Percentiles rank a stretch among this genome's conserved stretches.
phyloP scores from a whole-genome alignment of 768 basidiomycete genomes.

The Cystofilobasidium macerans region DNA sequence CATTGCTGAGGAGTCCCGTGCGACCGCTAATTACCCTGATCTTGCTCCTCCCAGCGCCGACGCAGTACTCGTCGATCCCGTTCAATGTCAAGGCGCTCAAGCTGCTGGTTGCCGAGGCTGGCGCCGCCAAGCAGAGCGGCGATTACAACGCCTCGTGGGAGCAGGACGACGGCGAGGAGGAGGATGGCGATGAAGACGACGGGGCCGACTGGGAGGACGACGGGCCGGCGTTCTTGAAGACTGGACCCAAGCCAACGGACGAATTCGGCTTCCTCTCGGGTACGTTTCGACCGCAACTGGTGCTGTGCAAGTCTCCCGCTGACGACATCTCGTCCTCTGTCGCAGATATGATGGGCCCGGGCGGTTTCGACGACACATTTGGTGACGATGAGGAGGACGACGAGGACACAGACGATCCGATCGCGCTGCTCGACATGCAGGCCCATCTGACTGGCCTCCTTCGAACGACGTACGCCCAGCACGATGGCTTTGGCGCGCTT shows the following conservation, averaged over 20 bases:
- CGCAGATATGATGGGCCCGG: constrained; percentile 60
- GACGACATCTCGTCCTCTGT: not conserved
- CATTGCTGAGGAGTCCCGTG: not conserved
- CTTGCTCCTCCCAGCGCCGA: not conserved
- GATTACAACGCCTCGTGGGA: constrained; percentile 45
- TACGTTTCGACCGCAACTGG: constrained; percentile 26
- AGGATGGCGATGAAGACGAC: constrained; percentile 48
- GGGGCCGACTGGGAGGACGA: constrained; percentile 86
- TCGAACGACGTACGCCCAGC: constrained; percentile 41
- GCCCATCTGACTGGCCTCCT: constrained; percentile 35
- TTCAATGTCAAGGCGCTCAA: constrained; percentile 92
- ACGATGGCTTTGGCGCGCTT: constrained; percentile 51
- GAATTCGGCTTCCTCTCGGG: constrained; percentile 68
- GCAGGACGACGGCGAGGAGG: constrained; percentile 40
- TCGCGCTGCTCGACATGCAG: constrained; percentile 74
- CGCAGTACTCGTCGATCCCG: constrained; percentile 63
- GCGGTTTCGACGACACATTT: constrained; percentile 49
- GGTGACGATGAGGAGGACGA: constrained; percentile 61
- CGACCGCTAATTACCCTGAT: not conserved
- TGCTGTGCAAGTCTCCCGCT: not conserved
- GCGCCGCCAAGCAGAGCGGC: constrained; percentile 39
- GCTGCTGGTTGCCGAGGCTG: constrained; percentile 70
- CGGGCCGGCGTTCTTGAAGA: constrained; percentile 49
- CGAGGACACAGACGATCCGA: constrained; percentile 68
- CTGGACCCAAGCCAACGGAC: constrained; percentile 49